A percentile compares a stretch with the other conserved stretches of the same genome.
These are phyloP conservation scores for Neolentinus lepideus DNA, from an alignment of 1,284 basidiomycete species.

Conservation along the genomic window DNA sequence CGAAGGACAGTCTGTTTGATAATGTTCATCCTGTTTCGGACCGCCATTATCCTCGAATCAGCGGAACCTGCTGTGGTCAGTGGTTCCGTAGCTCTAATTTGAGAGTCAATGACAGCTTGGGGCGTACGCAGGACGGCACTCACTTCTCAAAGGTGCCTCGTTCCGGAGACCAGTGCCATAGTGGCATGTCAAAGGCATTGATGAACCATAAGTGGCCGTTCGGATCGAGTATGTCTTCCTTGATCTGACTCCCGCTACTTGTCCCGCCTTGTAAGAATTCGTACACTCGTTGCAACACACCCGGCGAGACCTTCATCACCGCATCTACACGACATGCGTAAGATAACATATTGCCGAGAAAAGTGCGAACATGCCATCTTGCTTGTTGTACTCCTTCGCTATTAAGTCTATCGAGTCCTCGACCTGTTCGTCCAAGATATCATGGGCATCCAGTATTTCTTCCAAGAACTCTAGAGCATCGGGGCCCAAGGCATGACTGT, in stretches of 20 bases:
- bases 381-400: conserved; percentile 86
- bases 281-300: conserved; percentile 76
- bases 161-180: conserved; percentile 84
- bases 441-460: conserved; percentile 57
- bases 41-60: conserved; percentile 67
- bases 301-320: conserved; percentile 70
- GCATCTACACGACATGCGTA: conserved; percentile 41
- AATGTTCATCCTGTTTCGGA: conserved; percentile 79
- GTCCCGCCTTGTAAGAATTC: conserved; percentile 73
- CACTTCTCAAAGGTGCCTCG: conserved; percentile 82
- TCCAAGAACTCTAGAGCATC: conserved; percentile 67
- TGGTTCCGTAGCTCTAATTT: conserved; percentile 35
- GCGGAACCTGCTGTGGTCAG: conserved; percentile 73
- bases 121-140: conserved; percentile 12
- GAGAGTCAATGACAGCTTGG: conserved; percentile 4
- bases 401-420: conserved; percentile 78
- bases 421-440: conserved; percentile 64
- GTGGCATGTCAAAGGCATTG: conserved; percentile 92
- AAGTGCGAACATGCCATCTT: conserved; percentile 59
- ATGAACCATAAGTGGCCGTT: conserved; percentile 82
- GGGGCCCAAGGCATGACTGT: conserved; percentile 75
- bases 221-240: conserved; percentile 69
- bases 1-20: conserved; percentile 86
- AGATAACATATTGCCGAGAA: background rate
- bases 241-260: conserved; percentile 42